Conservation (phyloP, 1,284 basidiomycete genomes). For the Tylopilus orsonianus region DNA sequence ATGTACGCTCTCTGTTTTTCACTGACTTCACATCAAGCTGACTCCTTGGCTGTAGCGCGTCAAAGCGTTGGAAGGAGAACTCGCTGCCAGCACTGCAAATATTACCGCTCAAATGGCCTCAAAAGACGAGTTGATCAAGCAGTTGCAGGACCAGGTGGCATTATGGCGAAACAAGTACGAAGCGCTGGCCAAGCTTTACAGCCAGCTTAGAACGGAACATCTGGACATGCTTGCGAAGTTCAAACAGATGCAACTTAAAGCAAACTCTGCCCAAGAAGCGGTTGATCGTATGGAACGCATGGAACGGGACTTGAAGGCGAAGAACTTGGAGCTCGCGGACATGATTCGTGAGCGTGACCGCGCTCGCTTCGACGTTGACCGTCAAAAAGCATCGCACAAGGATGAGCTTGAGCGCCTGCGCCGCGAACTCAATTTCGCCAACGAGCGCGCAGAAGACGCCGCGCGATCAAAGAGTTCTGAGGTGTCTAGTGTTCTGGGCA, state of each 20-base stretch:
- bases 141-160: constrained; percentile 95
- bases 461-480: constrained; percentile 91
- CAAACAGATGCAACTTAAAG: constrained; percentile 97
- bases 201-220: constrained; percentile 95
- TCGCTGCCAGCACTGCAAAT: constrained; percentile 77
- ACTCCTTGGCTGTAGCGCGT: constrained; percentile 64
- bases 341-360: constrained; percentile 99
- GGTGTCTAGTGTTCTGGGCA: constrained; percentile 83
- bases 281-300: constrained; percentile 99
- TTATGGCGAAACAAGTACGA: constrained; percentile 99
- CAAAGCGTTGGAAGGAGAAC: constrained; percentile 93
- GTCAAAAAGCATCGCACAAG: constrained; percentile 91
- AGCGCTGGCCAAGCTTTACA: constrained; percentile 97
- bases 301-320: constrained; percentile 97
- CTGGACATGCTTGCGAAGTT: constrained; percentile 96
- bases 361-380: constrained; percentile 95
- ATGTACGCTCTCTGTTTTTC: constrained; percentile 47
- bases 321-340: constrained; percentile 97
- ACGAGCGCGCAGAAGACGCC: constrained; percentile 95
- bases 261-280: constrained; percentile 98
- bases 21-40: constrained; percentile 7
- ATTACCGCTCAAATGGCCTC: constrained; percentile 86
- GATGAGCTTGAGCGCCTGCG: constrained; percentile 94
- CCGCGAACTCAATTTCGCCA: constrained; percentile 94
- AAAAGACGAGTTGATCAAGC: constrained; percentile 95